Percentiles rank a stretch among this genome's conserved stretches.
Evolutionary conservation across 202 grass and related monocot genomes (phyloP).

Genomic region (Digitaria exilis): DNA sequence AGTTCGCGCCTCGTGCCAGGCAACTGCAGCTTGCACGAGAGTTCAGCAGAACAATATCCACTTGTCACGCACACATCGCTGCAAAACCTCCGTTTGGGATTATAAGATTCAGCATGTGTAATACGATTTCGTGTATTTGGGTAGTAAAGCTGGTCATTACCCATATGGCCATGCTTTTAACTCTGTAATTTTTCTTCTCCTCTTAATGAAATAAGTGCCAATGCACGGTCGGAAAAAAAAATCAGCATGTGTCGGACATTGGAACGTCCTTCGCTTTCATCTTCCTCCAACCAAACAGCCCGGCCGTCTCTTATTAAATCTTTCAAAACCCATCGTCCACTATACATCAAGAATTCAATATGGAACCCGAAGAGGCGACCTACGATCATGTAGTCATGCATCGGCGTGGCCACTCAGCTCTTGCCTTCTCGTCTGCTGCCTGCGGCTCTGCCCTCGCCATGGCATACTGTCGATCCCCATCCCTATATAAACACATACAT

Average conservation of each 20-base stretch:
- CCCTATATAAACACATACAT: slow-evolving; percentile 32
- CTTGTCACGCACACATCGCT: background rate
- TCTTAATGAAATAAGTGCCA: too few relatives aligned
- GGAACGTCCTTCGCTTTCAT: slow-evolving; percentile 35
- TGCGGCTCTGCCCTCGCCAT: background rate
- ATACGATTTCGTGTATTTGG: too few relatives aligned
- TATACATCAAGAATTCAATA: background rate
- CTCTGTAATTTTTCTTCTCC: too few relatives aligned
- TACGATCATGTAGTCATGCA: background rate
- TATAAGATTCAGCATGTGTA: background rate
- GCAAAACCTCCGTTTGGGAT: background rate
- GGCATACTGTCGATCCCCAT: background rate
- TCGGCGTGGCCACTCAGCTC: background rate
- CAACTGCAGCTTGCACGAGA: slow-evolving; percentile 2
- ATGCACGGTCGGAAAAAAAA: too few relatives aligned
- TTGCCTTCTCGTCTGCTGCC: too few relatives aligned
- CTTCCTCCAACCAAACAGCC: slow-evolving; percentile 39
- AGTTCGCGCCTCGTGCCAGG: background rate
- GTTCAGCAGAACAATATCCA: background rate
- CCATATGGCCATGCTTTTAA: too few relatives aligned
- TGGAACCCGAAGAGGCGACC: background rate
- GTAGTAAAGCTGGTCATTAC: too few relatives aligned
- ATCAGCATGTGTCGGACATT: too few relatives aligned
- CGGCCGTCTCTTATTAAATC: background rate
- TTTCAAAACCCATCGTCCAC: background rate